These are phyloP conservation scores for Emergomyces pasteurianus DNA, from an alignment of 2,329 filamentous ascomycete species.

Conservation along the genomic window DNA sequence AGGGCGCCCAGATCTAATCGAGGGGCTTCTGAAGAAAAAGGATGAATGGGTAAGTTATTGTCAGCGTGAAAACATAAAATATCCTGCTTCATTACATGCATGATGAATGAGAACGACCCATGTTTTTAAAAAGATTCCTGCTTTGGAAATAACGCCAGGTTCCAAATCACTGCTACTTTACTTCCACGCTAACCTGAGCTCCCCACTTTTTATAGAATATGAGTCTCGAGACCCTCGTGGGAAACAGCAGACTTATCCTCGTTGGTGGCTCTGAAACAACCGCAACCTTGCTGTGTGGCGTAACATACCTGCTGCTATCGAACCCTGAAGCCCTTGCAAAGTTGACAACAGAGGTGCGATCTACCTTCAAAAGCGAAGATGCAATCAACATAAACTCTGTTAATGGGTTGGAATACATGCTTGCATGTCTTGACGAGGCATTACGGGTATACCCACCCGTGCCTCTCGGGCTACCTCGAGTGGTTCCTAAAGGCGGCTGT, in stretches of 20 bases:
- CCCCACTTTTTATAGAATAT: conserved; percentile 6
- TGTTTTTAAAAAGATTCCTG: neutral
- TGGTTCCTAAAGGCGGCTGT: conserved; percentile 13
- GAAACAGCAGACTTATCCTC: conserved; percentile 23
- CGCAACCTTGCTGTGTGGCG: conserved; percentile 32
- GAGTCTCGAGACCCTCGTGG: conserved; percentile 22
- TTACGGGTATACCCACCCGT: conserved; percentile 32
- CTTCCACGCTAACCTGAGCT: neutral
- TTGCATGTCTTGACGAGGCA: conserved; percentile 32
- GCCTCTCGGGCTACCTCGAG: conserved; percentile 14
- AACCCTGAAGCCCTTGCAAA: conserved; percentile 21
- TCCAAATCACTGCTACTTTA: neutral
- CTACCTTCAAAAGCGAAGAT: conserved; percentile 21
- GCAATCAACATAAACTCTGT: conserved; percentile 30
- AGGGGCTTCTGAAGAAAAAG: conserved; percentile 1
- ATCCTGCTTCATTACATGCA: neutral
- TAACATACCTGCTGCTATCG: conserved; percentile 30
- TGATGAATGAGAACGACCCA: neutral
- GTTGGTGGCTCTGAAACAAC: conserved; percentile 38
- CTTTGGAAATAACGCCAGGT: neutral
- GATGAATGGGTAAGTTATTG: conserved; percentile 1
- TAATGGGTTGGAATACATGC: conserved; percentile 26
- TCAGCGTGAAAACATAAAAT: neutral
- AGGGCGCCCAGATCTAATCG: neutral
- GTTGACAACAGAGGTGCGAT: conserved; percentile 30